Evolutionary conservation across 139 green algal species (phyloP).

Genomic region (Edaphochlamys debaryana): DNA sequence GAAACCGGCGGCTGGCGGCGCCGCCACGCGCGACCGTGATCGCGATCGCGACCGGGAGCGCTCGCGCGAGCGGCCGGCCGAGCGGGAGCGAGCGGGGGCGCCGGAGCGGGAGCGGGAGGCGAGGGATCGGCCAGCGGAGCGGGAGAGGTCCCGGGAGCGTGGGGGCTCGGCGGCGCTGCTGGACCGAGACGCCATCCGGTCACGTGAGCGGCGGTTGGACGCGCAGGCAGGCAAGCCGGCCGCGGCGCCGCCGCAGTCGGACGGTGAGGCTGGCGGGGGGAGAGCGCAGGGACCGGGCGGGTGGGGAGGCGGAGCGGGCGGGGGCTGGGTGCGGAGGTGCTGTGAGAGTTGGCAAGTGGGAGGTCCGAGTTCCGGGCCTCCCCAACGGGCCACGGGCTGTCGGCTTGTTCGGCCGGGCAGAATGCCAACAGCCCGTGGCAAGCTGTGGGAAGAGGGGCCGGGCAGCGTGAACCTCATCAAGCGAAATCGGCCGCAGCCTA

Average conservation of each 20-base stretch:
- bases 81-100: background rate
- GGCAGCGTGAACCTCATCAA: too few species aligned
- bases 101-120: constrained; percentile 5
- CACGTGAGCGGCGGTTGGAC: constrained; percentile 12
- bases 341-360: too few species aligned
- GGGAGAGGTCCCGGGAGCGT: background rate
- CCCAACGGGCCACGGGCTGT: too few species aligned
- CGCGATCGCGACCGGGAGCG: background rate
- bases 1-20: too few species aligned
- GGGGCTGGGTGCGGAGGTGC: too few species aligned
- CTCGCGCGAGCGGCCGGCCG: background rate
- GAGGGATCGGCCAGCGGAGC: background rate
- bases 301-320: too few species aligned
- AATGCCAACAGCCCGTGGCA: too few species aligned
- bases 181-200: constrained; percentile 25
- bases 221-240: constrained; percentile 6
- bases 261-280: background rate
- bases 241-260: background rate
- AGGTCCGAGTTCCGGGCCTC: too few species aligned
- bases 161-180: background rate
- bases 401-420: too few species aligned
- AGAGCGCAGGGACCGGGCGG: too few species aligned
- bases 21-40: background rate
- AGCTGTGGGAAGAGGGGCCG: too few species aligned
- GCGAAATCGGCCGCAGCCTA: too few species aligned